Evolutionary conservation across 176 grass and related monocot species (phyloP).

Genomic region (Ananas comosus): DNA sequence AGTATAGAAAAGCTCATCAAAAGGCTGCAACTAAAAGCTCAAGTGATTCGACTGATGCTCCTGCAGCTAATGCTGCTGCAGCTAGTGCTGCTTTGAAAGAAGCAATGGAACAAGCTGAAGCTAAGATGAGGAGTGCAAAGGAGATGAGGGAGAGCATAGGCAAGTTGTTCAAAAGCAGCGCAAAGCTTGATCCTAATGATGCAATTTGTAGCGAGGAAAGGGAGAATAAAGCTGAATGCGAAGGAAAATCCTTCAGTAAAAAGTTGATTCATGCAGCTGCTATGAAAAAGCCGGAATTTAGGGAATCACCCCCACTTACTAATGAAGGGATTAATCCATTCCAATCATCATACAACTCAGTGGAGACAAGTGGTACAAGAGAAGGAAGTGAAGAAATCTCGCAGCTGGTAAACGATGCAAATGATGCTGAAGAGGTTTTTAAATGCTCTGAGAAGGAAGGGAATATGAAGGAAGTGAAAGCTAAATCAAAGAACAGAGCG

Average conservation of each 20-base stretch:
- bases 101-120: conserved; percentile 8
- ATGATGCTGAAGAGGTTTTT: neutral
- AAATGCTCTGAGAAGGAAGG: neutral
- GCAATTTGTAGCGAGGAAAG: neutral
- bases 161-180: neutral
- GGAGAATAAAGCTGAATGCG: neutral
- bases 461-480: neutral
- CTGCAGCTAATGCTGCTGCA: conserved; percentile 1
- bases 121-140: neutral
- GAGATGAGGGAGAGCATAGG: conserved; percentile 1
- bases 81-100: conserved; percentile 9
- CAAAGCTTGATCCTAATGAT: neutral
- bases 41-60: neutral
- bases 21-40: neutral
- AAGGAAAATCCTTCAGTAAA: neutral
- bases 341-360: neutral
- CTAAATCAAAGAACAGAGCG: neutral
- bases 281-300: neutral
- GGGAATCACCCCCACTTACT: neutral
- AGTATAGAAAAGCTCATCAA: neutral
- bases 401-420: neutral
- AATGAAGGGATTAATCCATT: neutral
- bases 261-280: neutral
- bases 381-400: neutral
- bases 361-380: neutral